Base-by-base conservation (phyloP, 176 grass and related monocot genomes). In the Ensete ventricosum region DNA sequence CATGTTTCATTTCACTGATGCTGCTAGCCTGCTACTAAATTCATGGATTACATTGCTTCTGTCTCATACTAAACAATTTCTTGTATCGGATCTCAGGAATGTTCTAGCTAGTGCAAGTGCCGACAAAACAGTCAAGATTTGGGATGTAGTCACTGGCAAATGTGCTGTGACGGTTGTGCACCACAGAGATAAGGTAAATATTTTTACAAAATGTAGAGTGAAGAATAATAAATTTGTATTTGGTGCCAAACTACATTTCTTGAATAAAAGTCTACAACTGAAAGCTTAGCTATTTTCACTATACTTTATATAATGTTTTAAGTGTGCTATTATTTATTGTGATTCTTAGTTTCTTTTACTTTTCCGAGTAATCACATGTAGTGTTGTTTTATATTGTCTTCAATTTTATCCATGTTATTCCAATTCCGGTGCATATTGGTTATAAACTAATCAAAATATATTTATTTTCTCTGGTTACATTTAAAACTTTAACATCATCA, bases 61-160 rank as follows among this genome's bases (percentile, higher is more conserved):
- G 14, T 16, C 9, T 51, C 34, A 27, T 55, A 25, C 20, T 16
- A 55, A 34, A 34, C 52, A 53, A 4, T 73, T 75, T 16, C 43
- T 34, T 76, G 21, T 64, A 70, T 48, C 24, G 52, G 75, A 63
- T 16, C 54, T 65, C 55, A 91, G 94, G 90, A 99, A 99, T 78
- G 95, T 89, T 82, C 52, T 99, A 83, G 95, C 88, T 77, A 94
- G 90, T 91, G 88, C 95, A 86, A 94, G 95, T 84, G 90, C 86
- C 3, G 95, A 97, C 77, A 88, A 83, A 58, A 88, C 90, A 50
- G 72, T 93, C 25, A 99, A 91, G 73, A 70, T 99, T 73, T 99
- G 95, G 95, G 95, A 99, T 78, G 63, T 99, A 54, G 78, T 80
- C 74, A 64, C 76, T 66, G 86, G 84, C 54, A 91, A 91, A 91